phyloP scores from a whole-genome alignment of 192 early-diverging fungal species.

The Bifiguratus adelaidae region DNA sequence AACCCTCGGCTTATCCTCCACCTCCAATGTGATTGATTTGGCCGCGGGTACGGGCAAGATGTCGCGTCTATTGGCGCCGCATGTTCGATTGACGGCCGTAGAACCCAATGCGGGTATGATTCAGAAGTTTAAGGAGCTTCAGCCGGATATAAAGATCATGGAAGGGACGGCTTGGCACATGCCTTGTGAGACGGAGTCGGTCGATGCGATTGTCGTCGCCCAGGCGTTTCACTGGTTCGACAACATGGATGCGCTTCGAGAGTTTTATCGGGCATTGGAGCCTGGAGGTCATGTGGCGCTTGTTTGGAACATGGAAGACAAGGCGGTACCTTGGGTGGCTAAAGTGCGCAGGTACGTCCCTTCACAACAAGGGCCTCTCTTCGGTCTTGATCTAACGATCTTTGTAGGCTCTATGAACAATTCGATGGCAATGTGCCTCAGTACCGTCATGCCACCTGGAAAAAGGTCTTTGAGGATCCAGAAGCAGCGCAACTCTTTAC shows the following conservation, averaged over 20 bases:
- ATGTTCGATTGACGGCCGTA: conserved; percentile 9
- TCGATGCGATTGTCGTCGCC: conserved; percentile 22
- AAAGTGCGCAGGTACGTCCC: conserved; percentile 7
- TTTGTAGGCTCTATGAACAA: conserved; percentile 18
- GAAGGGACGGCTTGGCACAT: conserved; percentile 20
- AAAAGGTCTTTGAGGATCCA: conserved; percentile 15
- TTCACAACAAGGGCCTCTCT: not conserved
- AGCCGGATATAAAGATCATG: conserved; percentile 5
- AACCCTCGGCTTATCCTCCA: not conserved
- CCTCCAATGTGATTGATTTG: conserved; percentile 9
- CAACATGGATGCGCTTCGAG: conserved; percentile 17
- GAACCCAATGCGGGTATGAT: conserved; percentile 17
- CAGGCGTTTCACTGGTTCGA: conserved; percentile 48
- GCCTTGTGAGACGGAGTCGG: conserved; percentile 9
- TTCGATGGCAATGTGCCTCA: conserved; percentile 31
- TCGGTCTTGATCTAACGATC: not conserved
- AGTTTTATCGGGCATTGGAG: conserved; percentile 32
- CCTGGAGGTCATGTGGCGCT: conserved; percentile 16
- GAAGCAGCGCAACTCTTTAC: conserved; percentile 13
- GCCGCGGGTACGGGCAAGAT: conserved; percentile 22
- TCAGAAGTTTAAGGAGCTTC: conserved; percentile 2
- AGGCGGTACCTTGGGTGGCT: conserved; percentile 14
- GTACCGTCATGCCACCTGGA: conserved; percentile 29
- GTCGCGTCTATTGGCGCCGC: conserved; percentile 5
- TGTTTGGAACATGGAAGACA: conserved; percentile 37